Percentiles rank a stretch among this genome's conserved stretches.
Evolutionary conservation across 345 rosid genomes (phyloP).

Genomic region (Melaleuca quinquenervia): DNA sequence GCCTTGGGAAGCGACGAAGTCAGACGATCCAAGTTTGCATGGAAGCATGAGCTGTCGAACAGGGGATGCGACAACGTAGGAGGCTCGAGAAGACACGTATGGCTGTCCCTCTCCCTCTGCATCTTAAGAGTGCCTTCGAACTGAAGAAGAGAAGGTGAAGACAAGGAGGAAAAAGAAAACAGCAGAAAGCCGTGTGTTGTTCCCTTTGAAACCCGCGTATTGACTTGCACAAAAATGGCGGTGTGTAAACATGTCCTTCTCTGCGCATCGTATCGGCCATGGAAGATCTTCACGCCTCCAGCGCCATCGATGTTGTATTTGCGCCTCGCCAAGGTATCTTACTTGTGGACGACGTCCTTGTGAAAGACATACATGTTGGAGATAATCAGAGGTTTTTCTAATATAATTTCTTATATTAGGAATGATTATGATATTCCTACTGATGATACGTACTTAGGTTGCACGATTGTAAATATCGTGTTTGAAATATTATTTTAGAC

Average conservation of each 20-base stretch:
- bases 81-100: not conserved
- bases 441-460: too few relatives aligned
- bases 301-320: not conserved
- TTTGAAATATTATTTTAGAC: too few relatives aligned
- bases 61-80: not conserved
- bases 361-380: not conserved
- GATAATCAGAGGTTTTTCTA: too few relatives aligned
- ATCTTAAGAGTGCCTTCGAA: not conserved
- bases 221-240: not conserved
- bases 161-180: not conserved
- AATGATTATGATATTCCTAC: too few relatives aligned
- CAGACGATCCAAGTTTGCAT: not conserved
- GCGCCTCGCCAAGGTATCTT: not conserved
- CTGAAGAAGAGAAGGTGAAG: not conserved
- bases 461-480: too few relatives aligned
- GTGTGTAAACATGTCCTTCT: not conserved
- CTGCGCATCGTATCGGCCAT: not conserved
- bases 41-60: not conserved
- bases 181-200: not conserved
- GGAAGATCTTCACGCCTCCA: not conserved
- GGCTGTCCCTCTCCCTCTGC: not conserved
- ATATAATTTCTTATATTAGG: too few relatives aligned
- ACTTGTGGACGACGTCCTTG: not conserved
- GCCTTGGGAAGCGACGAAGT: not conserved
- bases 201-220: not conserved